A percentile compares a stretch with the other conserved stretches of the same genome.
Evolutionary conservation across 371 early-diverging fungal species (phyloP).

Genomic region (Haplosporangium sp.): DNA sequence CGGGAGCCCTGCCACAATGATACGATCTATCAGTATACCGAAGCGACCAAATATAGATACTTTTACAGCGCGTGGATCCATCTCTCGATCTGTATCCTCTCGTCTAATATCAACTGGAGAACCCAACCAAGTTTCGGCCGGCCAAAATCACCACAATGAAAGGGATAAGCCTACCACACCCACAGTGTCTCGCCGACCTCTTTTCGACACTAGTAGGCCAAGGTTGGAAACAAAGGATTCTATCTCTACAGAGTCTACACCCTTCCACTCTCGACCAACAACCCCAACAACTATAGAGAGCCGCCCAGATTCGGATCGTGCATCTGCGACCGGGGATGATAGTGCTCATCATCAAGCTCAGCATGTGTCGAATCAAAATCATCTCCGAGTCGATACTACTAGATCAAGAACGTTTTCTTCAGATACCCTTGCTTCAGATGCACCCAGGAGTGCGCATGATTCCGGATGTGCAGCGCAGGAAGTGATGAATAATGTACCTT

Average conservation of each 20-base stretch:
- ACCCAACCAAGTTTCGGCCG: constrained; percentile 21
- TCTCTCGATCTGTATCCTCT: constrained; percentile 27
- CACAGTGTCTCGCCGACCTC: constrained; percentile 19
- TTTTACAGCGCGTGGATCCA: constrained; percentile 20
- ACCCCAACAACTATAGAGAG: constrained; percentile 54
- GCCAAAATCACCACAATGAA: constrained; percentile 1
- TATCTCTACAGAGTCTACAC: constrained; percentile 40
- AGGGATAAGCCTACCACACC: constrained; percentile 27
- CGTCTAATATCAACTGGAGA: constrained; percentile 32
- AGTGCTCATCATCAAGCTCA: constrained; percentile 13
- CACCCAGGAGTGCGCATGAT: constrained; percentile 24
- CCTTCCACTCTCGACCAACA: constrained; percentile 36
- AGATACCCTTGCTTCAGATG: constrained; percentile 21
- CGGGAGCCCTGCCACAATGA: constrained; percentile 41
- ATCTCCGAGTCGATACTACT: constrained; percentile 35
- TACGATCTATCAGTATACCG: constrained; percentile 53
- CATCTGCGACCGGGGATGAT: constrained; percentile 32
- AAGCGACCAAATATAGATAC: constrained; percentile 45
- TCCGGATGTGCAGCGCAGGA: constrained; percentile 33
- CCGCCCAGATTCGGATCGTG: constrained; percentile 43
- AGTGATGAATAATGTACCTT: constrained; percentile 29
- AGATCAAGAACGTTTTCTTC: constrained; percentile 30
- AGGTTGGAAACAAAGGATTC: constrained; percentile 36
- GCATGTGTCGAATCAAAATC: constrained; percentile 13
- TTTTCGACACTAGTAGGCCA: constrained; percentile 37